phyloP scores from a whole-genome alignment of 2,329 filamentous ascomycete species.

The Mycosphaerella sp. region DNA sequence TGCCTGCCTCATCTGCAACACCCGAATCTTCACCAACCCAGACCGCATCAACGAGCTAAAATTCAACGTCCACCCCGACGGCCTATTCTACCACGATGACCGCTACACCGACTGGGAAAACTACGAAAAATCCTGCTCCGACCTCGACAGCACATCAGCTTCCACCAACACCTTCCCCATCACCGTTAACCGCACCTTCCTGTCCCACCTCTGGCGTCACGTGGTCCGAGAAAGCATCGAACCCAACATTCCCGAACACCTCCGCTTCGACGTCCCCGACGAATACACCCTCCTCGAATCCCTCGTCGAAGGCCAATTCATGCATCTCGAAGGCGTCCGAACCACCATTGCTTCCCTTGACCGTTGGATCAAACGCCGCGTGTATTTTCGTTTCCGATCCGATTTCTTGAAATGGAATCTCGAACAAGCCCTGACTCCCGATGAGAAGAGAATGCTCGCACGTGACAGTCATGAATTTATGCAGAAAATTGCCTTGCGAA shows the following conservation, averaged over 20 bases:
- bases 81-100: conserved; percentile 7
- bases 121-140: conserved; percentile 14
- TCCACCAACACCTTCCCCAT: not conserved
- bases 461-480: not conserved
- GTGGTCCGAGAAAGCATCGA: conserved; percentile 1
- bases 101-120: conserved; percentile 17
- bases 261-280: not conserved
- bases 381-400: not conserved
- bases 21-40: conserved; percentile 1
- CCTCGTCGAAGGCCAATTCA: not conserved
- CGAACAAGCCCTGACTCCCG: not conserved
- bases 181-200: conserved; percentile 1
- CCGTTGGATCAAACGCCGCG: conserved; percentile 7
- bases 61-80: conserved; percentile 3
- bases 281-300: conserved; percentile 2
- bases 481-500: not conserved
- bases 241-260: not conserved
- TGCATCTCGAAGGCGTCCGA: conserved; percentile 1
- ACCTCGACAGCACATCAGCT: conserved; percentile 8
- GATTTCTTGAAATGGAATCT: conserved; percentile 1
- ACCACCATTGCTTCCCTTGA: conserved; percentile 2
- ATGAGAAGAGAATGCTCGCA: not conserved
- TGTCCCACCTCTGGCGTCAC: conserved; percentile 3
- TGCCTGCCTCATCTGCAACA: conserved; percentile 1
- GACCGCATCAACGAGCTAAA: not conserved